Conservation (phyloP, 352 stramenopile species). For the Globisporangium canariense region DNA sequence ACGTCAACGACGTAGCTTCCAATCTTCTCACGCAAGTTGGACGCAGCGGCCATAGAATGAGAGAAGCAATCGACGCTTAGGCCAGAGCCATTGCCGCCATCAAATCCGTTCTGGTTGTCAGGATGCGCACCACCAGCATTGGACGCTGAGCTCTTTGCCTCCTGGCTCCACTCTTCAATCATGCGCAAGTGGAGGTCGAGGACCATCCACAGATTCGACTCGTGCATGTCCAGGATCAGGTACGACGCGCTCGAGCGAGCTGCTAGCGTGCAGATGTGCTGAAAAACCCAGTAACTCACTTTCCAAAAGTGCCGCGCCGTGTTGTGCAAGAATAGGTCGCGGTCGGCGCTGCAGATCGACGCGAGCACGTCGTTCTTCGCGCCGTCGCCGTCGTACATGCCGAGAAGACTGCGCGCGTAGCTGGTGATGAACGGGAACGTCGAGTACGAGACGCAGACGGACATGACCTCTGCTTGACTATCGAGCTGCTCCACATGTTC, state of each 20-base stretch:
- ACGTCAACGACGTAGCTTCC: conserved; percentile 59
- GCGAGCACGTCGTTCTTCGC: conserved; percentile 58
- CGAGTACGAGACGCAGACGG: conserved; percentile 74
- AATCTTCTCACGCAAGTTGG: conserved; percentile 41
- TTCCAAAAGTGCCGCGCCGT: conserved; percentile 68
- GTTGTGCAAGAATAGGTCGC: conserved; percentile 67
- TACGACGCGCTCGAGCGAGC: conserved; percentile 72
- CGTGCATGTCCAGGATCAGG: conserved; percentile 74
- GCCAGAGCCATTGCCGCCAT: background rate
- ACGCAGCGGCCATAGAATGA: conserved; percentile 2
- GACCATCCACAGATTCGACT: conserved; percentile 82
- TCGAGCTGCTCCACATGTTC: conserved; percentile 73
- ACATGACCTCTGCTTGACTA: conserved; percentile 65
- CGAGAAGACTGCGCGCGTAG: conserved; percentile 72
- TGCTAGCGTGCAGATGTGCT: conserved; percentile 77
- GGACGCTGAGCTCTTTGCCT: conserved; percentile 15
- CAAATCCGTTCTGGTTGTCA: conserved; percentile 10
- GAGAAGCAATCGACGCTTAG: conserved; percentile 21
- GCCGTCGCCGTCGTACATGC: conserved; percentile 64
- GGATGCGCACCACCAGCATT: background rate
- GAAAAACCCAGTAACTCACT: conserved; percentile 75
- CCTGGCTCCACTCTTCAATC: conserved; percentile 56
- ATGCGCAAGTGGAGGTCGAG: conserved; percentile 69
- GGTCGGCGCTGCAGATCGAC: conserved; percentile 46
- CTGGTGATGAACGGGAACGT: conserved; percentile 85